These are phyloP conservation scores for Ceratobasidium sp. DNA, from an alignment of 1,284 basidiomycete species.

Conservation along the genomic window DNA sequence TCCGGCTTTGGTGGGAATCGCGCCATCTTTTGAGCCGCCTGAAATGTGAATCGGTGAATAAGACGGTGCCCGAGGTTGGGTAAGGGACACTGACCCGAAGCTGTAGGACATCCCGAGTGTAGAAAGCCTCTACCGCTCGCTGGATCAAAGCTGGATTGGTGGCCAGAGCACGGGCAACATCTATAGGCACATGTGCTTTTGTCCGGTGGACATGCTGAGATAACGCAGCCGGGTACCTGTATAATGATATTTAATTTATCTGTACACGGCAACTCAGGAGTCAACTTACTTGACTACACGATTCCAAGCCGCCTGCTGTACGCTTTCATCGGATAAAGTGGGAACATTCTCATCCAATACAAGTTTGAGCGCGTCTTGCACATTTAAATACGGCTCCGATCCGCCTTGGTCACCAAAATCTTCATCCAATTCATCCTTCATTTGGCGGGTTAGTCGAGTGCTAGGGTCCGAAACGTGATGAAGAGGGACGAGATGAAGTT, in stretches of 20 bases:
- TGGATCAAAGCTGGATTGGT: constrained; percentile 79
- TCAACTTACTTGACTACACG: constrained; percentile 59
- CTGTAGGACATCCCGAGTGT: constrained; percentile 89
- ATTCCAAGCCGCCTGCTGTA: constrained; percentile 73
- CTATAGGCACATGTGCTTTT: constrained; percentile 81
- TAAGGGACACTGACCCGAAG: constrained; percentile 70
- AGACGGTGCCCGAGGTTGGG: constrained; percentile 2
- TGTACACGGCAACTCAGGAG: background rate
- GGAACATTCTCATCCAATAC: constrained; percentile 65
- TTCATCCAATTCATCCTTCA: constrained; percentile 59
- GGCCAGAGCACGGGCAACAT: constrained; percentile 78
- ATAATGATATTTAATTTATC: constrained; percentile 49
- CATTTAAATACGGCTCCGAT: constrained; percentile 63
- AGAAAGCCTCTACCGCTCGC: constrained; percentile 88
- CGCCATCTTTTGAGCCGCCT: constrained; percentile 88
- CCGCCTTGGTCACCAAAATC: constrained; percentile 43
- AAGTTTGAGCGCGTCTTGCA: constrained; percentile 73
- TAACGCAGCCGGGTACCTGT: constrained; percentile 76
- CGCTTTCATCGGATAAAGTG: constrained; percentile 68
- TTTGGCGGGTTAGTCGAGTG: constrained; percentile 53
- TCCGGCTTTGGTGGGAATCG: constrained; percentile 82
- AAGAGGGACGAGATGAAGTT: constrained; percentile 87
- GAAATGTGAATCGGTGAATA: constrained; percentile 3
- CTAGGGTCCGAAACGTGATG: constrained; percentile 73
- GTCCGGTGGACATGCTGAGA: constrained; percentile 81